Percentiles rank a stretch among this genome's conserved stretches.
Evolutionary conservation across 2,329 filamentous ascomycete genomes (phyloP).

Genomic region (Pyrenophora graminea): DNA sequence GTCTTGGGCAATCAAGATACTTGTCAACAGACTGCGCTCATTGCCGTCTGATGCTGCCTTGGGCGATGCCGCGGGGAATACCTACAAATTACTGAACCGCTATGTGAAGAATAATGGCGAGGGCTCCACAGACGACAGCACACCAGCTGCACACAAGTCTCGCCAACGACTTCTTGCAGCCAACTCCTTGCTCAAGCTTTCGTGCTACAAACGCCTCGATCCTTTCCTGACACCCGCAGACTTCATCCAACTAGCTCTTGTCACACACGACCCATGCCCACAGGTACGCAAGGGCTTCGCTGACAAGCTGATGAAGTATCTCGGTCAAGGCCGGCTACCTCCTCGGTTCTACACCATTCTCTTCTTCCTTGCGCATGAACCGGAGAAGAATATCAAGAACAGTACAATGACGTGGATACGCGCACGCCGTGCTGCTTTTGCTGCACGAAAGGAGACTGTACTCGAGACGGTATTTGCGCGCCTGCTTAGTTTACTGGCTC

Average conservation of each 20-base stretch:
- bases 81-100: constrained; percentile 79
- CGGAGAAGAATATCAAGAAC: constrained; percentile 70
- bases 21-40: constrained; percentile 83
- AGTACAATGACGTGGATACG: constrained; percentile 86
- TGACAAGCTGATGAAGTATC: constrained; percentile 86
- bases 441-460: constrained; percentile 58
- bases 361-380: constrained; percentile 91
- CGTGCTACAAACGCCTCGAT: constrained; percentile 75
- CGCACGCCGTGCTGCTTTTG: constrained; percentile 72
- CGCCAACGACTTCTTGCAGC: constrained; percentile 82
- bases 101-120: constrained; percentile 79
- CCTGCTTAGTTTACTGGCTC: constrained; percentile 83
- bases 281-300: constrained; percentile 80
- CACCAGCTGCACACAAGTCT: constrained; percentile 76
- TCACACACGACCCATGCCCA: constrained; percentile 76
- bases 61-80: constrained; percentile 60
- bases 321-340: constrained; percentile 71
- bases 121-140: constrained; percentile 71
- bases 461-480: constrained; percentile 83
- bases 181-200: constrained; percentile 80
- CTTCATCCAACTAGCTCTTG: constrained; percentile 80
- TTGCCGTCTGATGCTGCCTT: constrained; percentile 52
- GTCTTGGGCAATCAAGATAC: constrained; percentile 77
- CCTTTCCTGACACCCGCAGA: constrained; percentile 70
- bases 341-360: constrained; percentile 85